Evolutionary conservation across 2,329 filamentous ascomycete genomes (phyloP).

Genomic region (Fusarium xyrophilum): DNA sequence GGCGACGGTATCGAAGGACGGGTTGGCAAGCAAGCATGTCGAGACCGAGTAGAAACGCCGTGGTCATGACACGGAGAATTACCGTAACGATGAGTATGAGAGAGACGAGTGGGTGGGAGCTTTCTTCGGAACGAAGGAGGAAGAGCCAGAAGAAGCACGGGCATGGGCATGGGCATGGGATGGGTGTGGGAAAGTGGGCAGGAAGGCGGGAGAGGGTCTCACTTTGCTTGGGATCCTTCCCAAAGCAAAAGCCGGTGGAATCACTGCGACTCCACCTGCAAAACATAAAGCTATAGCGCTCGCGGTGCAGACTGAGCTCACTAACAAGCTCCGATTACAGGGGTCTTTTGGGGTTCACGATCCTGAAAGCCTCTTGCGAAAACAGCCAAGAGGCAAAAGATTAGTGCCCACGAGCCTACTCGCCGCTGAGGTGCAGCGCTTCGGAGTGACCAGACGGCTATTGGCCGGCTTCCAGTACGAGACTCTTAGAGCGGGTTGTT

Average conservation of each 20-base stretch:
- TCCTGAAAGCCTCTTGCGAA: background rate
- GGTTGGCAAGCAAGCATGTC: constrained; percentile 43
- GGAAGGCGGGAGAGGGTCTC: constrained; percentile 34
- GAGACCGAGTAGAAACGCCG: constrained; percentile 27
- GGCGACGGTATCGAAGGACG: constrained; percentile 33
- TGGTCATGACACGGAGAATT: constrained; percentile 34
- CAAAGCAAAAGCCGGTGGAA: constrained; percentile 13
- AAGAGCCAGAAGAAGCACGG: constrained; percentile 15
- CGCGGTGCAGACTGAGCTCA: constrained; percentile 2
- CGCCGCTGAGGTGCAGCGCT: background rate
- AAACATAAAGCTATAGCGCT: constrained; percentile 7
- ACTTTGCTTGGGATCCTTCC: constrained; percentile 16
- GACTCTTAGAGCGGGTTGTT: constrained; percentile 17
- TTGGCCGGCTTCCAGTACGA: constrained; percentile 1
- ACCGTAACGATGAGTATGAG: constrained; percentile 26
- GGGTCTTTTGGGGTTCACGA: constrained; percentile 6
- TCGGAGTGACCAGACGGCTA: constrained; percentile 3
- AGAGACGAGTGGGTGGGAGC: constrained; percentile 43
- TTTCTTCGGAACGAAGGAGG: constrained; percentile 27
- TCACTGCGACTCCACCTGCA: constrained; percentile 18
- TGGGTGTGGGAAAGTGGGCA: constrained; percentile 29
- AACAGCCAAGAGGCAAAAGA: background rate
- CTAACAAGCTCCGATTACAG: constrained; percentile 14
- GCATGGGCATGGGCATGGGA: constrained; percentile 9
- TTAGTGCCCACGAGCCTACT: constrained; percentile 11